Base-by-base conservation (phyloP, 169 alveolate genomes). In the Cyclospora cayetanensis region DNA sequence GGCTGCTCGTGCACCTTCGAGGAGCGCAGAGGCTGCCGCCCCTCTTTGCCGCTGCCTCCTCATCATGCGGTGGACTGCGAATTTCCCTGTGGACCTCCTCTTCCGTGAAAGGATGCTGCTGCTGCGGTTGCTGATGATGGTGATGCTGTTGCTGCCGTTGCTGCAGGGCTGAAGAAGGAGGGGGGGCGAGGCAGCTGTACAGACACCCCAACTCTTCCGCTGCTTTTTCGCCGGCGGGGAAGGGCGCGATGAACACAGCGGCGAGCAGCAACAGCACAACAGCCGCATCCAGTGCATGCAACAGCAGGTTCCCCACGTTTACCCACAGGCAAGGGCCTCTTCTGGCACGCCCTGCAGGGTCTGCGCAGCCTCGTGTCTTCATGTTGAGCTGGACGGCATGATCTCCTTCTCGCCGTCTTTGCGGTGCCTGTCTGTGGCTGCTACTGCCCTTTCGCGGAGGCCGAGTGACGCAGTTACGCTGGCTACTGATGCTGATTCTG, bases 11-110 rank as follows among this genome's bases (percentile, higher is more conserved):
- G 77, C 77, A 66, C 11, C 60, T 46, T 22, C 20, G n/a, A n/a
- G n/a, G n/a, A n/a, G n/a, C n/a, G n/a, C n/a, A n/a, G n/a, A n/a
- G 11, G 77, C 77, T 66, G 77, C 77, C 34, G 77, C 77, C 25
- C 42, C 77, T 7, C 42, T 5, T 7, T 7, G 77, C 4, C 18
- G 27, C 5, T 7, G 77, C 11, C 20, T 4, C 70, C 20, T 25
- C 70, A 5, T 25, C 70, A 5, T 25, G 3, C 20, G 18, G 27
- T 12, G 70, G 3, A 5, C 27, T n/a, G n/a, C n/a, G n/a, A n/a
- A n/a, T n/a, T n/a, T n/a, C n/a, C n/a, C n/a, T n/a, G n/a, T 12
- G 20, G 18, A 55, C 27, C 77, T 31, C 70, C 25, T 31, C 77
- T 29, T 29, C 77, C 77, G 25, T 42, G 25, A 46, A 22, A 46